Percentiles rank a stretch among this genome's conserved stretches.
Evolutionary conservation across 805 yeast species (phyloP).

Genomic region (Kodamaea restingae): DNA sequence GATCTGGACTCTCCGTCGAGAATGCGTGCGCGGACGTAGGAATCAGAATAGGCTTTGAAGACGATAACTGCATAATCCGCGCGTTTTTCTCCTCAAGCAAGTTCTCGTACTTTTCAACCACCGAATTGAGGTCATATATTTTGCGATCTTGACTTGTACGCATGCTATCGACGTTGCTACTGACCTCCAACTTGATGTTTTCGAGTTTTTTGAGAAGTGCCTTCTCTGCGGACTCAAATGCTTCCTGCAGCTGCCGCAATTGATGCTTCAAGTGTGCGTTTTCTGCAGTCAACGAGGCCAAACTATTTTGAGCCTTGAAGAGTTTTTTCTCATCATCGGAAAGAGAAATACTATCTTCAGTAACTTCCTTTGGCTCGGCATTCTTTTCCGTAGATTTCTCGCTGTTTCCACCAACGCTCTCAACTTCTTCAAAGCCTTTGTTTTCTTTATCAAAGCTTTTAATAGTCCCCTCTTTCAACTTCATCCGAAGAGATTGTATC

Average conservation of each 20-base stretch:
- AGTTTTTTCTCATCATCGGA: slow-evolving; percentile 13
- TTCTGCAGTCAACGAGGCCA: slow-evolving; percentile 17
- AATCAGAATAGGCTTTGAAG: slow-evolving; percentile 37
- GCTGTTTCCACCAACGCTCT: not conserved
- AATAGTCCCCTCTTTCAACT: not conserved
- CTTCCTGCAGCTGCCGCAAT: slow-evolving; percentile 13
- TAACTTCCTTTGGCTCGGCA: not conserved
- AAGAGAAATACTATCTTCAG: not conserved
- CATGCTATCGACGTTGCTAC: slow-evolving; percentile 21
- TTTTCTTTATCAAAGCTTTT: not conserved
- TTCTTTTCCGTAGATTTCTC: not conserved
- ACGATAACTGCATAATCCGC: slow-evolving; percentile 30
- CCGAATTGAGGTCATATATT: slow-evolving; percentile 30
- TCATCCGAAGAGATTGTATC: slow-evolving; percentile 16
- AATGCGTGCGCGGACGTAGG: slow-evolving; percentile 14
- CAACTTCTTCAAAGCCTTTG: not conserved
- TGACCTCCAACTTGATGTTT: slow-evolving; percentile 23
- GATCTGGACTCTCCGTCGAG: too few relatives aligned
- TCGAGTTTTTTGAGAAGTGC: slow-evolving; percentile 21
- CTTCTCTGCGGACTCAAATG: slow-evolving; percentile 15
- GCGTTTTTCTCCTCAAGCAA: slow-evolving; percentile 36
- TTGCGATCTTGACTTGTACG: slow-evolving; percentile 30
- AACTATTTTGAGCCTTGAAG: slow-evolving; percentile 15
- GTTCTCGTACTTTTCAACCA: slow-evolving; percentile 30
- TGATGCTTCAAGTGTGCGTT: slow-evolving; percentile 18